Base-by-base conservation (phyloP, 768 basidiomycete genomes). In the Russula brevipes region DNA sequence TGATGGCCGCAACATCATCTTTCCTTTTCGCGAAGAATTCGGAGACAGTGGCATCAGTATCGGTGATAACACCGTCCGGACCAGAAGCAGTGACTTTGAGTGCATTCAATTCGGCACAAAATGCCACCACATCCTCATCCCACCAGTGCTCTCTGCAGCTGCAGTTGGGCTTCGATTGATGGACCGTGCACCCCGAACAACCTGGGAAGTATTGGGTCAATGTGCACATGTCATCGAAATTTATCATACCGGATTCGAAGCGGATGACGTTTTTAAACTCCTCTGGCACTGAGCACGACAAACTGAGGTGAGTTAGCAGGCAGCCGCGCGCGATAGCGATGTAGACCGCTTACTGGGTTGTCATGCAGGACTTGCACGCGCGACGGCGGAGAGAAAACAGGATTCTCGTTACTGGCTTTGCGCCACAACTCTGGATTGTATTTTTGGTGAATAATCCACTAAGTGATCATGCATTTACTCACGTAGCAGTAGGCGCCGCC, bases 401-500 rank as follows among this genome's bases (percentile, higher is more conserved):
- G 4, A 66, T 36, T 17, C 51, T 66, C 4, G 30, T 47, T 17
- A 65, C 60, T 17, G 57, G 57, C 42, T 63, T 63, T 30, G 65
- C 61, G 14, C 57, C 61, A 12, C 65, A 66, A 17, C 42, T 63
- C 65, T 66, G 24, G 11, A 39, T 6, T 19, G 14, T 56, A 35
- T 19, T 10, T 38, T 38, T 14, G 14, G n/a, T 38, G 17, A 5
- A 30, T 14, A 10, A 46, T 31, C 35, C 11, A 2, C 4, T 35
- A n/a, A 2, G 38, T 5, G n/a, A 24, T 24, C 24, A 24, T 12
- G 9, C 31, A 12, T 11, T 36, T 31, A 51, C 61, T 54, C 9
- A 66, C 65, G 47, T 63, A 44, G n/a, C 65, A 66, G 33, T 58
- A 56, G 8, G 65, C 30, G 10, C 65, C 57, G 16, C 65, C 65